Percentiles rank a stretch among this genome's conserved stretches.
Conservation (phyloP, 805 yeast genomes). For the Priceomyces castillae region DNA sequence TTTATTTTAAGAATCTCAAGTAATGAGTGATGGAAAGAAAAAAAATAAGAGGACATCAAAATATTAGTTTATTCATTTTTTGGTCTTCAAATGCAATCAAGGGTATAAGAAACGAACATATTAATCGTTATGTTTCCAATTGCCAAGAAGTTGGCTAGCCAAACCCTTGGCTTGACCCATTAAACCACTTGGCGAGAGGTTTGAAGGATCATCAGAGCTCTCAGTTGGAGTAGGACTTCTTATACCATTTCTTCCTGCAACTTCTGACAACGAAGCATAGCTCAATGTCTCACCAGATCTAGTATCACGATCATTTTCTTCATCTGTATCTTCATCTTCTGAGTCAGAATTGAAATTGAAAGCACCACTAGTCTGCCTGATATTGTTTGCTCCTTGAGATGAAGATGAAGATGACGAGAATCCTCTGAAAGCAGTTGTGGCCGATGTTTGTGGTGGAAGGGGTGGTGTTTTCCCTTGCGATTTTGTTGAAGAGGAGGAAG, state of each 20-base stretch:
- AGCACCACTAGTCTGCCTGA: conserved; percentile 13
- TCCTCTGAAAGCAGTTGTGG: conserved; percentile 42
- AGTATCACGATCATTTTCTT: neutral
- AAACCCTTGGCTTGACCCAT: conserved; percentile 38
- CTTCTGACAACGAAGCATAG: conserved; percentile 48
- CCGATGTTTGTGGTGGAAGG: conserved; percentile 41
- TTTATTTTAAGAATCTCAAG: neutral
- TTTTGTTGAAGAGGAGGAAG: conserved; percentile 4
- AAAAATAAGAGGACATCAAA: neutral
- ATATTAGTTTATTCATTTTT: too few relatives aligned
- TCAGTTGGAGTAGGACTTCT: conserved; percentile 26
- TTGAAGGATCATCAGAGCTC: conserved; percentile 7
- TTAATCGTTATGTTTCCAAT: conserved; percentile 19
- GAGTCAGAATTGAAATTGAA: conserved; percentile 39
- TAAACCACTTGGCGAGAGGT: conserved; percentile 13
- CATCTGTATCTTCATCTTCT: conserved; percentile 24
- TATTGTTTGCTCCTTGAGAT: conserved; percentile 14
- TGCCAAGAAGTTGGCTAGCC: conserved; percentile 32
- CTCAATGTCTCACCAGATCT: conserved; percentile 19
- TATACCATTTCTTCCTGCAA: conserved; percentile 47
- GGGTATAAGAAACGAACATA: neutral
- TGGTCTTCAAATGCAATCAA: neutral
- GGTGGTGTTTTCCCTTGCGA: conserved; percentile 38
- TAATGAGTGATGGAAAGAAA: neutral
- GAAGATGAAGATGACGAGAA: neutral